Percentiles rank a stretch among this genome's conserved stretches.
Evolutionary conservation across 805 yeast genomes (phyloP).

Genomic region (Candida pseudofarinosa): DNA sequence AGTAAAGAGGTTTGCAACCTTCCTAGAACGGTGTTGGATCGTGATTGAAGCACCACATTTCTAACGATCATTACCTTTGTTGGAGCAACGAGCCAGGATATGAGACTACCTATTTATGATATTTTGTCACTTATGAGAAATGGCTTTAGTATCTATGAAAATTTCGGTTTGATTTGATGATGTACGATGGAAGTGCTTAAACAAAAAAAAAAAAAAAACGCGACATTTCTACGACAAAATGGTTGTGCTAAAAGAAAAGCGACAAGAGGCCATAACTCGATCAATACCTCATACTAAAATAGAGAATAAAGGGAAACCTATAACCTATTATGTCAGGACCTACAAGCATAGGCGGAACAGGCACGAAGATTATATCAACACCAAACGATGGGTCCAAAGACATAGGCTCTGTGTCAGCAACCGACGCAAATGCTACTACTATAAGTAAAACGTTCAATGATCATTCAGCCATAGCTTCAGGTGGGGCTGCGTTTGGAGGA

Average conservation of each 20-base stretch:
- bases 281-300: not conserved
- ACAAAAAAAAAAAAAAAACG: no score
- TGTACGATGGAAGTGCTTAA: not conserved
- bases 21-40: not conserved
- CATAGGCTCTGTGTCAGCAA: constrained; percentile 19
- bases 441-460: constrained; percentile 11
- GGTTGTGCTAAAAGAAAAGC: not conserved
- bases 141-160: no score
- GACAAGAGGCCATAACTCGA: not conserved
- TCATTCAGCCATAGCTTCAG: constrained; percentile 11
- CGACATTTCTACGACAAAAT: not conserved
- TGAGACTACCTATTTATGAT: no score
- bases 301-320: not conserved
- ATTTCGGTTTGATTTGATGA: no score
- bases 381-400: constrained; percentile 16
- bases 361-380: constrained; percentile 16
- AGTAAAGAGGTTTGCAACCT: not conserved
- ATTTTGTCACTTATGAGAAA: no score
- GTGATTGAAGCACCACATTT: not conserved
- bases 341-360: constrained; percentile 10
- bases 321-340: constrained; percentile 9
- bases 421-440: constrained; percentile 17
- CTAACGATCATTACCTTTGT: not conserved
- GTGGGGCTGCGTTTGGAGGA: constrained; percentile 8
- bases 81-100: not conserved